Percentiles rank a stretch among this genome's conserved stretches.
These are phyloP conservation scores for Penicillium psychrosexuale DNA, from an alignment of 2,329 filamentous ascomycete species.

Conservation along the genomic window DNA sequence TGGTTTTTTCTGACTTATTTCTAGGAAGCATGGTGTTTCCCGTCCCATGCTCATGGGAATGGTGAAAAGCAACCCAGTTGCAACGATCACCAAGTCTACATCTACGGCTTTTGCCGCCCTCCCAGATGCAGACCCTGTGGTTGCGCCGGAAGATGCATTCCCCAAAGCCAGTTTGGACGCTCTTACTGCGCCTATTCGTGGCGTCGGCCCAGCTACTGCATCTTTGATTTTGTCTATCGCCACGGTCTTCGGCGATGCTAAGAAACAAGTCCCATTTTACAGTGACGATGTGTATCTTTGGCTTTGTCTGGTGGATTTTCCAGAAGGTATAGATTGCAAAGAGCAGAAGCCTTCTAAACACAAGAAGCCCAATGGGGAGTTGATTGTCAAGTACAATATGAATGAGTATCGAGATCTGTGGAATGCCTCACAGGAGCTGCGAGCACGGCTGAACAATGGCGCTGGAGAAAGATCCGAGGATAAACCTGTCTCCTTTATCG, in stretches of 20 bases:
- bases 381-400: slow-evolving; percentile 42
- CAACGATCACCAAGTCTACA: slow-evolving; percentile 28
- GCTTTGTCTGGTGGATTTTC: slow-evolving; percentile 32
- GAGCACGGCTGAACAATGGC: slow-evolving; percentile 21
- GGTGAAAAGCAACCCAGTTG: slow-evolving; percentile 36
- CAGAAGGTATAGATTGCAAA: not conserved
- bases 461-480: slow-evolving; percentile 1
- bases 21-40: slow-evolving; percentile 29
- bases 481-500: slow-evolving; percentile 29
- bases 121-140: slow-evolving; percentile 7
- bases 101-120: slow-evolving; percentile 26
- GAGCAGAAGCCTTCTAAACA: slow-evolving; percentile 12
- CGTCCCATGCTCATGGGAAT: slow-evolving; percentile 42
- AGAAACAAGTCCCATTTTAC: slow-evolving; percentile 38
- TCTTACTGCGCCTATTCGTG: slow-evolving; percentile 37
- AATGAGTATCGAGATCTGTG: slow-evolving; percentile 39
- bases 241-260: slow-evolving; percentile 6
- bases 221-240: slow-evolving; percentile 42
- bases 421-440: slow-evolving; percentile 25
- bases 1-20: not conserved
- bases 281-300: slow-evolving; percentile 45
- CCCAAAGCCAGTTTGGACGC: slow-evolving; percentile 33
- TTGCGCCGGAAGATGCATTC: slow-evolving; percentile 21
- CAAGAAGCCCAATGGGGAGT: slow-evolving; percentile 24
- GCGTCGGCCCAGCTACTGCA: slow-evolving; percentile 44